A percentile compares a stretch with the other conserved stretches of the same genome.
These are phyloP conservation scores for Cutaneotrichosporon dermatis DNA, from an alignment of 1,284 basidiomycete species.

Conservation along the genomic window DNA sequence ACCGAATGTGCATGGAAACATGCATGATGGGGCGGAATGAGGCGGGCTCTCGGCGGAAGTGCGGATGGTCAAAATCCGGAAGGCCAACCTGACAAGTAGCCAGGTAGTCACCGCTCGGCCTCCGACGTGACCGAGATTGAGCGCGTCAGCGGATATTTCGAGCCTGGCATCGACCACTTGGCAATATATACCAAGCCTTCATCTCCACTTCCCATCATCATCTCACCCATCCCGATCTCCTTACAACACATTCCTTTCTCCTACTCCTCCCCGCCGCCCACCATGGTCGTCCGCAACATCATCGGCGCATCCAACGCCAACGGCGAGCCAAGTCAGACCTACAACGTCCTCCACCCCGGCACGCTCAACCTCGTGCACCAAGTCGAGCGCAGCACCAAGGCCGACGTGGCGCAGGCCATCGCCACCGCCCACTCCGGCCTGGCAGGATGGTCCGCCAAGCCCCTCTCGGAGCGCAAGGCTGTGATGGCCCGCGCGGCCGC, in stretches of 20 bases:
- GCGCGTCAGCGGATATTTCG: neutral
- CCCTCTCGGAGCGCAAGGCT: constrained; percentile 11
- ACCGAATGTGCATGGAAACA: too few species aligned
- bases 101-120: too few species aligned
- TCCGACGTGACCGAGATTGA: too few species aligned
- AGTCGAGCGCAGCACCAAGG: constrained; percentile 7
- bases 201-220: too few species aligned
- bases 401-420: constrained; percentile 13
- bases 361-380: constrained; percentile 8
- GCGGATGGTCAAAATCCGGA: neutral
- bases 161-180: too few species aligned
- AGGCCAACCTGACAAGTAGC: neutral
- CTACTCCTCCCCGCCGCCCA: too few species aligned
- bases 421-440: constrained; percentile 4
- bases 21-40: too few species aligned
- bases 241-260: too few species aligned
- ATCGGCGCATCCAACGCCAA: neutral
- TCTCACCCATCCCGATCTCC: too few species aligned
- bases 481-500: constrained; percentile 11
- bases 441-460: constrained; percentile 8
- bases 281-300: constrained; percentile 1
- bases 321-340: constrained; percentile 1
- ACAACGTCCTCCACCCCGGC: constrained; percentile 17
- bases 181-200: too few species aligned
- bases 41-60: too few species aligned